phyloP scores from a whole-genome alignment of 163 green algal species.

The Scenedesmus sp. region DNA sequence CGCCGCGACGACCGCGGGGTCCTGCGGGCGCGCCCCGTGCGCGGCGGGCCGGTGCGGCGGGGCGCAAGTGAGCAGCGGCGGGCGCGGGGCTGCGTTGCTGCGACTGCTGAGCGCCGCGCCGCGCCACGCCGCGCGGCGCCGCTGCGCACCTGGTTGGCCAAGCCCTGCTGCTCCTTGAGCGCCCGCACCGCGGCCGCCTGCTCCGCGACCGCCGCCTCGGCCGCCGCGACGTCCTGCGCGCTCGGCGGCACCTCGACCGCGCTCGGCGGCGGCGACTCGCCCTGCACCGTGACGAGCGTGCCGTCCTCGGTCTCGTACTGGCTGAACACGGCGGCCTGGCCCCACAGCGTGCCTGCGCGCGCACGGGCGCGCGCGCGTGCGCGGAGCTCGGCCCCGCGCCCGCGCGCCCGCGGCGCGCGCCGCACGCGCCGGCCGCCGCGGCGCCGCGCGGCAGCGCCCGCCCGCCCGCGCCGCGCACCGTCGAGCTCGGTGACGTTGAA shows the following conservation, averaged over 20 bases:
- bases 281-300: conserved; percentile 24
- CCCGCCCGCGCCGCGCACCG: too few species aligned
- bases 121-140: too few species aligned
- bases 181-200: conserved; percentile 50
- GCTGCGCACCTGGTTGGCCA: conserved; percentile 54
- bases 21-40: neutral
- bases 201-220: conserved; percentile 53
- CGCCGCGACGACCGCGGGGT: conserved; percentile 41
- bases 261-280: conserved; percentile 18
- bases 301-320: conserved; percentile 50
- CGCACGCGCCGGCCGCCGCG: too few species aligned
- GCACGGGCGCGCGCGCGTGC: too few species aligned
- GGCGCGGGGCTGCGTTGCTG: too few species aligned
- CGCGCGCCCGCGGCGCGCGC: too few species aligned
- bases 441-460: too few species aligned
- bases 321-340: conserved; percentile 55
- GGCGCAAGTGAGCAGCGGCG: too few species aligned
- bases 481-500: conserved; percentile 56
- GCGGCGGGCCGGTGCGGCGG: too few species aligned
- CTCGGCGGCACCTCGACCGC: conserved; percentile 36
- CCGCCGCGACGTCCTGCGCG: conserved; percentile 49
- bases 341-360: conserved; percentile 41
- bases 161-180: conserved; percentile 56
- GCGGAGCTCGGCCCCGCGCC: too few species aligned
- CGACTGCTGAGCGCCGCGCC: too few species aligned